phyloP scores from a whole-genome alignment of 805 yeast species.

The Blastobotrys muscicola region DNA sequence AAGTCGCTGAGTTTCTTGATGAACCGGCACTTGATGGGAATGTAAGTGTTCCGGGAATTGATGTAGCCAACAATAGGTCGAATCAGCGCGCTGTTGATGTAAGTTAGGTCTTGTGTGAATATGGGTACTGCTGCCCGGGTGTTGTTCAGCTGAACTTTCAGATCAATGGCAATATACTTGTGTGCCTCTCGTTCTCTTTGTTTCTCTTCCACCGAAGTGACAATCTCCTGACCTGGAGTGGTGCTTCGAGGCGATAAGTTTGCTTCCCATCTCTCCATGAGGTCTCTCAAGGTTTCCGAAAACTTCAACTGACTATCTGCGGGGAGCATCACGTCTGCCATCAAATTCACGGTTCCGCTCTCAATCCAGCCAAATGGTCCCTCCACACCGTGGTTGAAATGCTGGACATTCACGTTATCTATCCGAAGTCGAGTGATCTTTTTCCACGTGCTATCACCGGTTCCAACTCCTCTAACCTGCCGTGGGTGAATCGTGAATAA shows the following conservation, averaged over 20 bases:
- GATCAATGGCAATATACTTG: slow-evolving; percentile 64
- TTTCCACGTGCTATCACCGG: slow-evolving; percentile 35
- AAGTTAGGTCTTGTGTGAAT: slow-evolving; percentile 79
- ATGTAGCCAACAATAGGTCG: slow-evolving; percentile 94
- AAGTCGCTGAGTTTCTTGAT: slow-evolving; percentile 74
- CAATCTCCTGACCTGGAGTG: slow-evolving; percentile 15
- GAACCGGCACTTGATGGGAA: slow-evolving; percentile 76
- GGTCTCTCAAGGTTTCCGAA: slow-evolving; percentile 28
- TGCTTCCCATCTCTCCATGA: slow-evolving; percentile 33
- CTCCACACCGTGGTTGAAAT: slow-evolving; percentile 70
- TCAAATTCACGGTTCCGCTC: slow-evolving; percentile 83
- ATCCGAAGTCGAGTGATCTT: slow-evolving; percentile 70
- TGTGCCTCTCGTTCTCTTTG: slow-evolving; percentile 28
- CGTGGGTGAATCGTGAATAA: slow-evolving; percentile 83
- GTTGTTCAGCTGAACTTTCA: slow-evolving; percentile 69
- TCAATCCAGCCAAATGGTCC: slow-evolving; percentile 99
- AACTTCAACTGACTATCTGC: slow-evolving; percentile 43
- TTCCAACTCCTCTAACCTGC: slow-evolving; percentile 36
- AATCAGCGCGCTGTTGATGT: slow-evolving; percentile 82
- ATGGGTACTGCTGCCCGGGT: slow-evolving; percentile 86
- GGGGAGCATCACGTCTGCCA: slow-evolving; percentile 84
- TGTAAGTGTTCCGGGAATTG: slow-evolving; percentile 79
- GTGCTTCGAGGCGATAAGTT: slow-evolving; percentile 15
- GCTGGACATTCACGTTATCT: slow-evolving; percentile 80
- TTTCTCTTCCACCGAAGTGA: slow-evolving; percentile 23